A percentile compares a stretch with the other conserved stretches of the same genome.
phyloP scores from a whole-genome alignment of 202 grass and related monocot genomes.

The Dendrocalamus latiflorus region DNA sequence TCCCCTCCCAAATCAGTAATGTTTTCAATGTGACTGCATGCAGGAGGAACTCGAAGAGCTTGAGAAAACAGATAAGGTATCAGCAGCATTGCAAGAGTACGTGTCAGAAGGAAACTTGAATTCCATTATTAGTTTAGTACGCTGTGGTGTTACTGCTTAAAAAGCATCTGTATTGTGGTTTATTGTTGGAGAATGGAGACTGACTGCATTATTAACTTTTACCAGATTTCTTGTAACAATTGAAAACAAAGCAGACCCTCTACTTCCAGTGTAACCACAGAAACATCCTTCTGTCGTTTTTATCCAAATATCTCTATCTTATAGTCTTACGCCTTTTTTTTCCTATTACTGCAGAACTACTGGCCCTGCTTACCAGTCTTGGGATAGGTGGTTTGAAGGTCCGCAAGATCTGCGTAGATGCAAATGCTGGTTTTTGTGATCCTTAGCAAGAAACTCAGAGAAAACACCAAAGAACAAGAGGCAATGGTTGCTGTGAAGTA shows the following conservation, averaged over 20 bases:
- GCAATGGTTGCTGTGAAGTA: neutral
- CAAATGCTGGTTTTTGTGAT: conserved; percentile 85
- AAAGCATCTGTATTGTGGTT: neutral
- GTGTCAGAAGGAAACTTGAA: conserved; percentile 10
- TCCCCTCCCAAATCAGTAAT: neutral
- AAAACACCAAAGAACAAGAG: neutral
- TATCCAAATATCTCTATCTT: neutral
- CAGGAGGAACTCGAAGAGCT: conserved; percentile 81
- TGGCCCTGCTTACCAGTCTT: conserved; percentile 51
- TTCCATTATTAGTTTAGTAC: neutral
- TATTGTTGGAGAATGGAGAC: conserved; percentile 6
- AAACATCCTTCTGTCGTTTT: neutral
- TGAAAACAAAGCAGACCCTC: conserved; percentile 64
- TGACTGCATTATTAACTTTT: conserved; percentile 18
- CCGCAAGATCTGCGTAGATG: conserved; percentile 63
- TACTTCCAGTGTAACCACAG: conserved; percentile 69
- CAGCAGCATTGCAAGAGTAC: conserved; percentile 66
- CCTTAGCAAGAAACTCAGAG: neutral
- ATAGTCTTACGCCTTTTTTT: neutral
- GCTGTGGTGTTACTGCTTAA: neutral
- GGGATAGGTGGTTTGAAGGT: conserved; percentile 96
- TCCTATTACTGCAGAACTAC: conserved; percentile 47
- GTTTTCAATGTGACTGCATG: neutral
- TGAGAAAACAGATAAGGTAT: conserved; percentile 70
- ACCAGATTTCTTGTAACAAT: conserved; percentile 54